Evolutionary conservation across 345 rosid genomes (phyloP).

Genomic region (Pseudoturritis turrita): DNA sequence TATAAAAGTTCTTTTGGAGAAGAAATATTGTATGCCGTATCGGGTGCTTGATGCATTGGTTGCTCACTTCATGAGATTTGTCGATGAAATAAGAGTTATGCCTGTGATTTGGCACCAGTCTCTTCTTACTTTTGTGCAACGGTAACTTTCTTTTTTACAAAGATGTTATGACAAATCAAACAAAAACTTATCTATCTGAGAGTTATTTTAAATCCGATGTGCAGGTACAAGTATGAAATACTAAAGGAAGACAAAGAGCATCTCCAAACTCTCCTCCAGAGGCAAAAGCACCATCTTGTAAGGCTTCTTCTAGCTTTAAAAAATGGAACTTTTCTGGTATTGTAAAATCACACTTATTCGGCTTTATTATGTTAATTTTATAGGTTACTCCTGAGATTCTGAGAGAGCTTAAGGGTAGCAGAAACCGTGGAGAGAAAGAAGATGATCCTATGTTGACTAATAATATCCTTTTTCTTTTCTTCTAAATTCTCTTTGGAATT

Average conservation of each 20-base stretch:
- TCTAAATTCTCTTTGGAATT: neutral
- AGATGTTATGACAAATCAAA: neutral
- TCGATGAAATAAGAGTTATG: conserved; percentile 72
- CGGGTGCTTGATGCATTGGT: conserved; percentile 79
- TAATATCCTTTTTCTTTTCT: conserved; percentile 62
- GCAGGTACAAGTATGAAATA: conserved; percentile 85
- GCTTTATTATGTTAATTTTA: neutral
- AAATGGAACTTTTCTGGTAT: neutral
- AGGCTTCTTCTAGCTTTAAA: conserved; percentile 10
- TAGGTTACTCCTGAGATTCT: conserved; percentile 84
- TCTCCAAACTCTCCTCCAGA: conserved; percentile 52
- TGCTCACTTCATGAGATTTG: conserved; percentile 79
- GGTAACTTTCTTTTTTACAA: conserved; percentile 38
- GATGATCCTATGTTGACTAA: conserved; percentile 63
- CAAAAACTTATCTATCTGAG: neutral
- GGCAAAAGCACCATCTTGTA: conserved; percentile 78
- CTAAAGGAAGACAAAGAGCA: conserved; percentile 77
- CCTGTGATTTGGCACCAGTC: conserved; percentile 99
- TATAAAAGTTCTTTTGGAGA: conserved; percentile 83
- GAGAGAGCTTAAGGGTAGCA: conserved; percentile 71
- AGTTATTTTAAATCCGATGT: neutral
- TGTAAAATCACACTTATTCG: neutral
- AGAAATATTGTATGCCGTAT: conserved; percentile 86
- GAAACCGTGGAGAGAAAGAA: conserved; percentile 83
- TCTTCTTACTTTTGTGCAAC: conserved; percentile 83